Percentiles rank a stretch among this genome's conserved stretches.
These are phyloP conservation scores for Pilobolus umbonatus DNA, from an alignment of 192 early-diverging fungal genomes.

Conservation along the genomic window DNA sequence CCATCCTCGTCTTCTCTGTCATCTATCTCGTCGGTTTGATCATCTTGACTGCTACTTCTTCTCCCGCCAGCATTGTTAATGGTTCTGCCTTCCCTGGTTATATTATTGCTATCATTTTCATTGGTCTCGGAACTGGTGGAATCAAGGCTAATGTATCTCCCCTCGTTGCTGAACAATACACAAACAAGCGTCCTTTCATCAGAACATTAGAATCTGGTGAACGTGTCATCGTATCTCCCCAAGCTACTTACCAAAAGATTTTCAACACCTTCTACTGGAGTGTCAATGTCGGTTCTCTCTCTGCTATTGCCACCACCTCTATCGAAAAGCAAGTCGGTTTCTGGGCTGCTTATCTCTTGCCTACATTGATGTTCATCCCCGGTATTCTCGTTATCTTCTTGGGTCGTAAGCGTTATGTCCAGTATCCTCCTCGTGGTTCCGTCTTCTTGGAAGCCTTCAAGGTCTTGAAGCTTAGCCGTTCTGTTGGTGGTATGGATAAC, in stretches of 20 bases:
- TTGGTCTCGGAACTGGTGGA: slow-evolving; percentile 70
- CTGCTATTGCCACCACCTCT: slow-evolving; percentile 49
- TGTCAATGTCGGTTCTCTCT: slow-evolving; percentile 66
- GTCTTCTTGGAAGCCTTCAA: slow-evolving; percentile 48
- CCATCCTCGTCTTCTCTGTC: slow-evolving; percentile 54
- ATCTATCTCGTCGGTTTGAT: slow-evolving; percentile 59
- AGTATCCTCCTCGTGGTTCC: slow-evolving; percentile 56
- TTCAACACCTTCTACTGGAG: slow-evolving; percentile 84
- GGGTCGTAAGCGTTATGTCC: slow-evolving; percentile 47
- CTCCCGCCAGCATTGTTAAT: slow-evolving; percentile 42
- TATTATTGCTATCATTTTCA: slow-evolving; percentile 60
- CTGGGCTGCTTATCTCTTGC: slow-evolving; percentile 54
- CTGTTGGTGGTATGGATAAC: slow-evolving; percentile 46
- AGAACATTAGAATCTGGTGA: slow-evolving; percentile 50
- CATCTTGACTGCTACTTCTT: slow-evolving; percentile 55
- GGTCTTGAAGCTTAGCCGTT: slow-evolving; percentile 33
- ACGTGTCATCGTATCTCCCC: slow-evolving; percentile 60
- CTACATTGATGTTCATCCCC: slow-evolving; percentile 50
- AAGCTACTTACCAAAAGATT: slow-evolving; percentile 46
- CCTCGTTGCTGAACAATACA: slow-evolving; percentile 71
- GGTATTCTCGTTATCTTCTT: slow-evolving; percentile 44
- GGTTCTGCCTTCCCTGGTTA: slow-evolving; percentile 59
- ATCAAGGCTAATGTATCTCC: slow-evolving; percentile 78
- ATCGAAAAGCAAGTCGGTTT: slow-evolving; percentile 56
- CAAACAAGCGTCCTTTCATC: slow-evolving; percentile 49